These are phyloP conservation scores for Leccinum uliginosum DNA, from an alignment of 768 basidiomycete species.

Conservation along the genomic window DNA sequence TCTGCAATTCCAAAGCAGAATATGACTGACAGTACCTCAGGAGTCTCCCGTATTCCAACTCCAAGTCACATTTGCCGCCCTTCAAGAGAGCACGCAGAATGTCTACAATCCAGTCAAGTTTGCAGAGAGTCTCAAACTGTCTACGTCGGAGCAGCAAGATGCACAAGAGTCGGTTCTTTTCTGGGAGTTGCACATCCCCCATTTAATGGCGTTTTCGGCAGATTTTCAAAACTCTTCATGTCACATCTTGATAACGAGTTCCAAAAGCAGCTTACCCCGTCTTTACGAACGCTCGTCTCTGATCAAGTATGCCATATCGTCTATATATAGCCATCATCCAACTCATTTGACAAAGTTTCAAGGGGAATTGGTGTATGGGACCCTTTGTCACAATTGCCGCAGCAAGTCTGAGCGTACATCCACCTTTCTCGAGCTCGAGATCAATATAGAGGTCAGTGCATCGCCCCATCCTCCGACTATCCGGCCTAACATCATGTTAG, in stretches of 20 bases:
- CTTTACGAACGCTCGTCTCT: conserved; percentile 63
- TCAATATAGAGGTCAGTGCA: conserved; percentile 63
- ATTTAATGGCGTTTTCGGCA: conserved; percentile 27
- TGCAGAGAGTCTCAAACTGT: conserved; percentile 78
- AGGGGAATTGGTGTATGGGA: conserved; percentile 79
- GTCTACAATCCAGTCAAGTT: conserved; percentile 83
- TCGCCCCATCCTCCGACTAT: neutral
- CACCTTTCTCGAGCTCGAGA: conserved; percentile 86
- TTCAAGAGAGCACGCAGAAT: conserved; percentile 66
- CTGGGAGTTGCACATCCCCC: neutral
- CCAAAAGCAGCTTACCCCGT: conserved; percentile 65
- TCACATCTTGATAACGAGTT: conserved; percentile 85
- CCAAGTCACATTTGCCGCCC: conserved; percentile 77
- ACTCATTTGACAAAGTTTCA: conserved; percentile 59
- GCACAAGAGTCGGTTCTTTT: conserved; percentile 76
- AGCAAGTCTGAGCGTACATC: conserved; percentile 62
- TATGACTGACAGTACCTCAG: conserved; percentile 31
- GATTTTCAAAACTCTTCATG: conserved; percentile 95
- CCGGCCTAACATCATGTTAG: conserved; percentile 33
- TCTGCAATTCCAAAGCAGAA: neutral
- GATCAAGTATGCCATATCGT: conserved; percentile 51
- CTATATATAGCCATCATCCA: neutral
- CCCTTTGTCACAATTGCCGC: conserved; percentile 67
- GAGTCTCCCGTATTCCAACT: conserved; percentile 77
- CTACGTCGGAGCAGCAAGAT: conserved; percentile 89